phyloP scores from a whole-genome alignment of 1,284 basidiomycete genomes.

The Rugosomyces carneus region DNA sequence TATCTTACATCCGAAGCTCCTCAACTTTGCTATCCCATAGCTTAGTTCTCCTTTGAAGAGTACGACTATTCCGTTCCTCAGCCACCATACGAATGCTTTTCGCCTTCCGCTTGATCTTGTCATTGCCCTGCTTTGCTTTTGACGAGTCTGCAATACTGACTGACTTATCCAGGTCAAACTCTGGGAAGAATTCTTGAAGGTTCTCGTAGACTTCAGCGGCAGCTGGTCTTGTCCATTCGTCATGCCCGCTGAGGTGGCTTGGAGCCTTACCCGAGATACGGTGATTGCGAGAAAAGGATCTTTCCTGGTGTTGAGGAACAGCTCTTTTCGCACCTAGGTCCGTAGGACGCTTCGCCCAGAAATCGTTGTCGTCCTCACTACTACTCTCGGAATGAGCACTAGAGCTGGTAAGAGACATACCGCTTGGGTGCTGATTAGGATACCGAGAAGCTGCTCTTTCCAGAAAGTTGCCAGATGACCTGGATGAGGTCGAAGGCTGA shows the following conservation, averaged over 20 bases:
- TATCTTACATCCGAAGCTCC: conserved; percentile 52
- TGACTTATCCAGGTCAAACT: conserved; percentile 87
- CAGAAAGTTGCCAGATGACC: not conserved
- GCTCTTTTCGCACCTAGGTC: conserved; percentile 12
- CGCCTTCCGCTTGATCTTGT: conserved; percentile 23
- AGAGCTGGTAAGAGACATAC: not conserved
- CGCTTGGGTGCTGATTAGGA: conserved; percentile 2
- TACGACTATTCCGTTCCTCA: conserved; percentile 44
- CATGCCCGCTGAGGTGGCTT: conserved; percentile 27
- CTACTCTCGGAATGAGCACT: conserved; percentile 18
- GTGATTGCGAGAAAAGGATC: conserved; percentile 5
- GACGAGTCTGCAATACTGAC: conserved; percentile 38
- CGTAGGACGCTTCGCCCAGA: conserved; percentile 27
- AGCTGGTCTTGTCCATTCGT: conserved; percentile 55
- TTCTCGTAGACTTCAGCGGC: conserved; percentile 84
- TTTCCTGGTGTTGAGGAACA: not conserved
- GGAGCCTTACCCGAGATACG: conserved; percentile 15
- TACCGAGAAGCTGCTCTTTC: not conserved
- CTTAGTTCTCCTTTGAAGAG: conserved; percentile 58
- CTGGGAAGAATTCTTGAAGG: conserved; percentile 86
- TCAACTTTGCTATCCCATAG: conserved; percentile 87
- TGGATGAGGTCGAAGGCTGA: not conserved
- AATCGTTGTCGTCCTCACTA: conserved; percentile 20
- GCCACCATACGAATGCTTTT: conserved; percentile 87
- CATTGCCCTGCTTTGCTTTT: conserved; percentile 19